These are phyloP conservation scores for Gracilaria vermiculophylla DNA, from an alignment of 23 red algal genomes.

Conservation along the genomic window DNA sequence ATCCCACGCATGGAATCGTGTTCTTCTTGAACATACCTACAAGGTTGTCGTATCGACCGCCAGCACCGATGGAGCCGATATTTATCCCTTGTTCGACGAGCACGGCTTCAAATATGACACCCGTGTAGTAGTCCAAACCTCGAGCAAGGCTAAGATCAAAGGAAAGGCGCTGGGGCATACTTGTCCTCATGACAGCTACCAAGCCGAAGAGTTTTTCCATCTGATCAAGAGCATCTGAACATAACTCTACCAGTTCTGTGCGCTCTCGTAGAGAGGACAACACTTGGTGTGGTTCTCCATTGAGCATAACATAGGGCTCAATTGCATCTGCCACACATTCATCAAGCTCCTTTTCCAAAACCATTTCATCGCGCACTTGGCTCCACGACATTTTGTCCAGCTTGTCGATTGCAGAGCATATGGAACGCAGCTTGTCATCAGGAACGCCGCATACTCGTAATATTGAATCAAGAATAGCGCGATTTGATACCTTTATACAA, in stretches of 20 bases:
- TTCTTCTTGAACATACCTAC: conserved; percentile 84
- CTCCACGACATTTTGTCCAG: conserved; percentile 93
- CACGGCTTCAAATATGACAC: conserved; percentile 97
- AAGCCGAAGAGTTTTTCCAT: conserved; percentile 82
- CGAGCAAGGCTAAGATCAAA: conserved; percentile 90
- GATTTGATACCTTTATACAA: conserved; percentile 89
- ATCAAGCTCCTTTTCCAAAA: conserved; percentile 85
- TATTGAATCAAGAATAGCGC: conserved; percentile 83
- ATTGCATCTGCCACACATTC: conserved; percentile 72
- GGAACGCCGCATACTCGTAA: conserved; percentile 92
- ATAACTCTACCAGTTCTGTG: conserved; percentile 20
- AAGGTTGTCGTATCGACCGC: conserved; percentile 93
- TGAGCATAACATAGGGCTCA: conserved; percentile 61
- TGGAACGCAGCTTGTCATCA: conserved; percentile 75
- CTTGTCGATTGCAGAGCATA: conserved; percentile 97
- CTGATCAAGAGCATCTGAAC: conserved; percentile 68
- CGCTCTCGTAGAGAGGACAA: conserved; percentile 61
- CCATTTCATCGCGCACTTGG: conserved; percentile 85
- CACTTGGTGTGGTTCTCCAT: conserved; percentile 56
- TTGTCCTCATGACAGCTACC: conserved; percentile 70
- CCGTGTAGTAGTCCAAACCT: conserved; percentile 99
- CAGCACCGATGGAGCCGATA: conserved; percentile 92
- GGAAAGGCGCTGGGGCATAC: conserved; percentile 28
- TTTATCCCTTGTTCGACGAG: conserved; percentile 64
- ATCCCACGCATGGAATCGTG: conserved; percentile 87